Evolutionary conservation across 805 yeast genomes (phyloP), one percentile per base, ranked within the genome.

Genomic region (Nakazawaea wyomingensis): DNA sequence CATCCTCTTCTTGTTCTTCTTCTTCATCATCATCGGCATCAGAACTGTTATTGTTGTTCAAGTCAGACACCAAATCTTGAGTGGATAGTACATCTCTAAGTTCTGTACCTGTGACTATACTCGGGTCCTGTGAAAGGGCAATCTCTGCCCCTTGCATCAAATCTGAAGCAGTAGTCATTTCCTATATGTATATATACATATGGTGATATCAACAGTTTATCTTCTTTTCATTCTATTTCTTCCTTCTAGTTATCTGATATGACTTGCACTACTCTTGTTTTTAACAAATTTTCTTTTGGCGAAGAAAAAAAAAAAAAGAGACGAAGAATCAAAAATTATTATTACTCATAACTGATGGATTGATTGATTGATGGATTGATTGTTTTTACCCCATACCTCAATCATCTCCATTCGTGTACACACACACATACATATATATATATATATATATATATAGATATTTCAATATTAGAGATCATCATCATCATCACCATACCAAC

Each of bases 1-100:
- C 42, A 17, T 34, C 13, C 7, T 22, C 39, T 11, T n/a, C n/a
- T n/a, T n/a, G n/a, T n/a, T 17, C 27, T 7, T 39, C 41, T 7
- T 34, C 21, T 11, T 39, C 42, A 9, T 20, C 28, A 14, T 36
- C 30, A 41, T 30, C 39, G 2, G 40, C 40, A 37, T 37, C 40
- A 5, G 40, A 37, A 21, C 40, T 37, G 28, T 29, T 26, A 21
- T 27, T 28, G 9, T 14, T 7, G 17, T 19, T 10, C n/a, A 24
- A 7, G 24, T 24, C 27, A 24, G 27, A 24, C 8, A 24, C 27
- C 27, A 24, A 7, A 16, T 35, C 38, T 24, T 35, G 30, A 4
- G 30, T 5, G n/a, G 19, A n/a, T 35, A 35, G 30, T 9, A 35
- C 30, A 24, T 35, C 38, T 9, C 16, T 16, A 10, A 35, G 16